A percentile compares a stretch with the other conserved stretches of the same genome.
These are phyloP conservation scores for Stevia rebaudiana DNA, from an alignment of 140 eudicot genomes.

Conservation along the genomic window DNA sequence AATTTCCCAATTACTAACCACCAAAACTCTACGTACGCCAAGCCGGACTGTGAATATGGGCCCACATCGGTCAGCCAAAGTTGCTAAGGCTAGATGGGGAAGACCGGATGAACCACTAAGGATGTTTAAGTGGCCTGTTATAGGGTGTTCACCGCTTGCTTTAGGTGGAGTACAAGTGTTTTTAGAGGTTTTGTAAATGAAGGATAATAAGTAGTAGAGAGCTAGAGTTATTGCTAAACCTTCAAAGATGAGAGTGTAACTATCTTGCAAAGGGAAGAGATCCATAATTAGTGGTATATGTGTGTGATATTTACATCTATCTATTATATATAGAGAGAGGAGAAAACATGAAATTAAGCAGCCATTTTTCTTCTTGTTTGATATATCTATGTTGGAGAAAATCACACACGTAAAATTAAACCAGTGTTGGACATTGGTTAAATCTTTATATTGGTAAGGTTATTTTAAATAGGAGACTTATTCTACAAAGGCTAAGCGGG, in stretches of 20 bases:
- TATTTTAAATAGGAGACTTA: too few species aligned
- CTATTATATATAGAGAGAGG: too few species aligned
- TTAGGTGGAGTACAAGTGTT: constrained; percentile 37
- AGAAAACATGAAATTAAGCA: too few species aligned
- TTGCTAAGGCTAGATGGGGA: constrained; percentile 20
- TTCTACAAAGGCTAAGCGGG: too few species aligned
- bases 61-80: constrained; percentile 36
- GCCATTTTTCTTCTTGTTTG: too few species aligned
- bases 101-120: constrained; percentile 29
- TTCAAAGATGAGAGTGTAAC: background rate
- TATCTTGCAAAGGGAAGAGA: background rate
- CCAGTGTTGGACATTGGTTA: too few species aligned
- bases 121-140: constrained; percentile 42
- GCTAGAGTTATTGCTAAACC: background rate
- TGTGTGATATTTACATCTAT: too few species aligned
- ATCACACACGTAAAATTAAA: too few species aligned
- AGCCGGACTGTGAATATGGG: constrained; percentile 31
- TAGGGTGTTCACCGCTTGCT: constrained; percentile 52
- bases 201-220: background rate
- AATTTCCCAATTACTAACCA: constrained; percentile 25
- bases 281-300: too few species aligned
- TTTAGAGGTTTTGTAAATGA: background rate
- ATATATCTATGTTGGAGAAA: too few species aligned
- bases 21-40: constrained; percentile 26
- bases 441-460: too few species aligned